Percentiles rank a stretch among this genome's conserved stretches.
Evolutionary conservation across 495 filamentous ascomycete species (phyloP).

Genomic region (Monascus purpureus): DNA sequence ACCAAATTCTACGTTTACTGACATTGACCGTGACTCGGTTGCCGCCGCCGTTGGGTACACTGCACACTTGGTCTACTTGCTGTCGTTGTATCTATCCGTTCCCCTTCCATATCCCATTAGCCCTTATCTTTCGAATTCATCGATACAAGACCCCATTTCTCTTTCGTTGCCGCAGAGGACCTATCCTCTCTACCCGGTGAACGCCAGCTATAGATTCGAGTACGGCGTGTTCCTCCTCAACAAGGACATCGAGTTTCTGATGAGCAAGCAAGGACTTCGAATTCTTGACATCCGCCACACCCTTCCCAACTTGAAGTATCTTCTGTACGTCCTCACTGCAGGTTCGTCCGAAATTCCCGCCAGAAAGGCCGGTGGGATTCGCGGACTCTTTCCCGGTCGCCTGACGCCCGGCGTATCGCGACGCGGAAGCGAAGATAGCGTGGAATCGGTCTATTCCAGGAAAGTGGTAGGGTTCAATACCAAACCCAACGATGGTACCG

Average conservation of each 20-base stretch:
- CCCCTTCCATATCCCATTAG: slow-evolving; percentile 71
- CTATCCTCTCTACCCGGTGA: slow-evolving; percentile 70
- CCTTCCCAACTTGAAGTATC: slow-evolving; percentile 80
- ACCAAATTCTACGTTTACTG: slow-evolving; percentile 62
- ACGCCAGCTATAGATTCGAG: slow-evolving; percentile 75
- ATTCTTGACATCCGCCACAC: slow-evolving; percentile 83
- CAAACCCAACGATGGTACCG: slow-evolving; percentile 18
- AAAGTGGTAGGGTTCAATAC: slow-evolving; percentile 14
- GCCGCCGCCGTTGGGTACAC: slow-evolving; percentile 76
- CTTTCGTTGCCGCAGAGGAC: slow-evolving; percentile 49
- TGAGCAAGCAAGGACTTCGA: slow-evolving; percentile 55
- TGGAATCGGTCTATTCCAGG: slow-evolving; percentile 16
- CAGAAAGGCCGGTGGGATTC: slow-evolving; percentile 63
- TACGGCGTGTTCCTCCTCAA: slow-evolving; percentile 92
- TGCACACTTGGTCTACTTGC: slow-evolving; percentile 57
- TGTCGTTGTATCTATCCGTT: slow-evolving; percentile 71
- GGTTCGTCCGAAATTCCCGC: slow-evolving; percentile 63
- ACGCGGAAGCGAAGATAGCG: slow-evolving; percentile 27
- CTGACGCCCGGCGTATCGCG: slow-evolving; percentile 24
- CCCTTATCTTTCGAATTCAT: slow-evolving; percentile 55
- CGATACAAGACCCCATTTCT: slow-evolving; percentile 69
- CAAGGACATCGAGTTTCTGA: slow-evolving; percentile 80
- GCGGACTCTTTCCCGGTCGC: slow-evolving; percentile 37
- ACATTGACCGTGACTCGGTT: slow-evolving; percentile 48
- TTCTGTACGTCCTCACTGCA: slow-evolving; percentile 75